Evolutionary conservation across 2,329 filamentous ascomycete genomes (phyloP).

Genomic region (Apiospora phragmitis): DNA sequence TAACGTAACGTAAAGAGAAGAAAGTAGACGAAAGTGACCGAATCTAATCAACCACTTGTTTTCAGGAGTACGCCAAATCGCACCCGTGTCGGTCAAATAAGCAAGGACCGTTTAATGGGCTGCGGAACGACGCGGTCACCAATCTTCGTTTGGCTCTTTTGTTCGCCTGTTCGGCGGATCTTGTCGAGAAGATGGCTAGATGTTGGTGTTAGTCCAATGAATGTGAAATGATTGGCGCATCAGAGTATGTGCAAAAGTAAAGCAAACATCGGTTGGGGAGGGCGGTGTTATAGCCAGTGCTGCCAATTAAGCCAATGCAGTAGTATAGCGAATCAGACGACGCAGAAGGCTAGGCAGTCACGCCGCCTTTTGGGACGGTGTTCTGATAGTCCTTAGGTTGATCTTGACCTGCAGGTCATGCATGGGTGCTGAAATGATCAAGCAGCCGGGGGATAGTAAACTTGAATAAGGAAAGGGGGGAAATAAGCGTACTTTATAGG

Average conservation of each 20-base stretch:
- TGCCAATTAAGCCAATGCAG: not conserved
- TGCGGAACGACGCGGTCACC: conserved; percentile 12
- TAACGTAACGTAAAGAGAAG: not conserved
- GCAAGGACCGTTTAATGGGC: conserved; percentile 15
- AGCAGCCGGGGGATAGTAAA: not conserved
- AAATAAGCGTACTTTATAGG: conserved; percentile 55
- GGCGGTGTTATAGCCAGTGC: not conserved
- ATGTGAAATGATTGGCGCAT: not conserved
- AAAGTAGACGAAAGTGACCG: not conserved
- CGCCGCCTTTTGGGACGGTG: not conserved
- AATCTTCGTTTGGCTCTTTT: not conserved
- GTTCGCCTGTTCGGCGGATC: conserved; percentile 14
- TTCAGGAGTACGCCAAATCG: not conserved
- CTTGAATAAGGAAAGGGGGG: conserved; percentile 32
- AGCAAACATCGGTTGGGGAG: not conserved
- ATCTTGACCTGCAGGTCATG: not conserved
- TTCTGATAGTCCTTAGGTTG: not conserved
- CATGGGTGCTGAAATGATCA: not conserved
- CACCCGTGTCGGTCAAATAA: not conserved
- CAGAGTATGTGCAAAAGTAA: not conserved
- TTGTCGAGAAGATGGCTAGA: conserved; percentile 16
- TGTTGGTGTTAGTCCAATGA: conserved; percentile 9
- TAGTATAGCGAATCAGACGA: not conserved
- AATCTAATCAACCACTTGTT: not conserved
- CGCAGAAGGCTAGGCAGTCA: not conserved